phyloP scores from a whole-genome alignment of 331 rosid genomes.

The Telfairia occidentalis region DNA sequence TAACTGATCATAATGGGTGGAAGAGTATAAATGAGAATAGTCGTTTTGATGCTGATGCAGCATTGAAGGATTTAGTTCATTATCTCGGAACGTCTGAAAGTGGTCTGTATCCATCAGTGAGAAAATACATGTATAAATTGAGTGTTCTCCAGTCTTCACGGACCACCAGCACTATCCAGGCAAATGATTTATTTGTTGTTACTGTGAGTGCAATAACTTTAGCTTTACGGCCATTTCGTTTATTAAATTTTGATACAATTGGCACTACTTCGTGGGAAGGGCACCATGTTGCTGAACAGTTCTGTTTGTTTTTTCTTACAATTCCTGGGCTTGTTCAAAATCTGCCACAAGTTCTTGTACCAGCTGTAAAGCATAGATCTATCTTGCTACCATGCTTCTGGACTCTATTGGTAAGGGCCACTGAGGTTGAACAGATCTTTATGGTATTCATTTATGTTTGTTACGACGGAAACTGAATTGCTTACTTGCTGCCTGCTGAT shows the following conservation, averaged over 20 bases:
- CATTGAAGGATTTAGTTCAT: constrained; percentile 50
- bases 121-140: constrained; percentile 48
- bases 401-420: constrained; percentile 61
- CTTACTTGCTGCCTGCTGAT: not conserved
- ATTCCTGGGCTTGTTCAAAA: constrained; percentile 70
- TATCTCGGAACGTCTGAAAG: constrained; percentile 49
- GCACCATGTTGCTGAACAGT: constrained; percentile 52
- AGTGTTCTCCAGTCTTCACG: constrained; percentile 30
- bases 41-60: constrained; percentile 37
- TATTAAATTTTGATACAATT: constrained; percentile 28
- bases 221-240: constrained; percentile 67
- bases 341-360: constrained; percentile 63
- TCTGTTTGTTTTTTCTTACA: constrained; percentile 43
- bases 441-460: constrained; percentile 8
- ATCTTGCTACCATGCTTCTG: constrained; percentile 67
- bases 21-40: constrained; percentile 38
- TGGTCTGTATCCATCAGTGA: constrained; percentile 55
- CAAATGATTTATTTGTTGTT: constrained; percentile 55
- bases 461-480: not conserved
- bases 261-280: constrained; percentile 29
- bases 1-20: constrained; percentile 83
- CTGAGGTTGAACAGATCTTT: constrained; percentile 11
- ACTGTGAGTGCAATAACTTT: constrained; percentile 81
- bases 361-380: constrained; percentile 80
- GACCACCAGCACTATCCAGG: constrained; percentile 22